Evolutionary conservation across 495 filamentous ascomycete genomes (phyloP).

Genomic region (Pseudomonodictys pantanalensis): DNA sequence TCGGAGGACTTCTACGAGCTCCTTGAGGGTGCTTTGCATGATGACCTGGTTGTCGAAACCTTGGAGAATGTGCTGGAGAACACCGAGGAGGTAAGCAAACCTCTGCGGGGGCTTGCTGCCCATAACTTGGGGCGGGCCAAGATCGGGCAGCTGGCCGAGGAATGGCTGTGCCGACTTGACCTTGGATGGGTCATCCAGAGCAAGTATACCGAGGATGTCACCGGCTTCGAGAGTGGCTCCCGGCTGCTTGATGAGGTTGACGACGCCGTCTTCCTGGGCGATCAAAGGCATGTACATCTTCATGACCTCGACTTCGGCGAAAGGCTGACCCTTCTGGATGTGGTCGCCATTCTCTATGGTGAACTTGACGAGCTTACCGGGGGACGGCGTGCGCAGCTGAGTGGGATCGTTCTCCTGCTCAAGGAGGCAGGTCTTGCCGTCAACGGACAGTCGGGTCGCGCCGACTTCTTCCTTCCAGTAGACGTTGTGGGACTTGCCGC

Average conservation of each 20-base stretch:
- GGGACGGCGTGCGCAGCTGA: conserved; percentile 89
- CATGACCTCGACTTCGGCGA: conserved; percentile 99
- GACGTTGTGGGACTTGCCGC: conserved; percentile 90
- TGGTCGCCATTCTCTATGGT: conserved; percentile 96
- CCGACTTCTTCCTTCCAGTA: conserved; percentile 99
- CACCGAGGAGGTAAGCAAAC: conserved; percentile 71
- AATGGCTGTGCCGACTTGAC: conserved; percentile 98
- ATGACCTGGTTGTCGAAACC: conserved; percentile 98
- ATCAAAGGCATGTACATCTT: conserved; percentile 99
- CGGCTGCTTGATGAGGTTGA: conserved; percentile 98
- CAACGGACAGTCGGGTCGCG: conserved; percentile 91
- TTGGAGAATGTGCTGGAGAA: conserved; percentile 82
- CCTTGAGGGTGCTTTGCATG: conserved; percentile 84
- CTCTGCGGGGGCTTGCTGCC: conserved; percentile 91
- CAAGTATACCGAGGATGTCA: conserved; percentile 96
- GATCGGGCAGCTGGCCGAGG: conserved; percentile 81
- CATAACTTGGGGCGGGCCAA: conserved; percentile 79
- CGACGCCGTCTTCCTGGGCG: conserved; percentile 93
- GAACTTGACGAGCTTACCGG: conserved; percentile 98
- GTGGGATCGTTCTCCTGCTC: conserved; percentile 99
- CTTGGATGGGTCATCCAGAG: conserved; percentile 90
- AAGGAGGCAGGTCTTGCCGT: conserved; percentile 94
- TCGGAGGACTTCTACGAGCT: conserved; percentile 84
- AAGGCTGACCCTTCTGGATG: conserved; percentile 87
- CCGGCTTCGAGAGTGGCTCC: conserved; percentile 96